Conservation (phyloP, 805 yeast species). For the Martiniozyma abietophila region DNA sequence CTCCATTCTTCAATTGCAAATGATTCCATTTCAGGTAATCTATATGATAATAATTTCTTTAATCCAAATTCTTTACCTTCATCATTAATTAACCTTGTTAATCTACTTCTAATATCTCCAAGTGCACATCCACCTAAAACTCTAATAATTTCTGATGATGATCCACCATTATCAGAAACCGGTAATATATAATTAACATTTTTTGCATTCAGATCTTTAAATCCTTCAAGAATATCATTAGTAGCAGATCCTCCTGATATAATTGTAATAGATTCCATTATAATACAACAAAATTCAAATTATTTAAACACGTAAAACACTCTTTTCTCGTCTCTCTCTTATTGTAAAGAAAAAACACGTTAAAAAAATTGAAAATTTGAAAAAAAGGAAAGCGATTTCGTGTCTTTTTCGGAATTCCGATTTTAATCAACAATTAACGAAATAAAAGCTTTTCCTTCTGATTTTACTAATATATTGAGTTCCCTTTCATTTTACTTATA, state of each 20-base stretch:
- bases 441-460: no score
- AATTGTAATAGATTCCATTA: no score
- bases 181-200: slow-evolving; percentile 62
- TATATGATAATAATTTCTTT: slow-evolving; percentile 33
- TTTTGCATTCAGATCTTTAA: slow-evolving; percentile 25
- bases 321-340: no score
- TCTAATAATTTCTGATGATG: slow-evolving; percentile 79
- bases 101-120: slow-evolving; percentile 81
- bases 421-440: neutral
- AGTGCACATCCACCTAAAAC: slow-evolving; percentile 93
- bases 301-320: neutral
- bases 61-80: slow-evolving; percentile 28
- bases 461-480: no score
- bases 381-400: no score
- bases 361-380: no score
- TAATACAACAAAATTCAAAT: slow-evolving; percentile 1
- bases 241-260: slow-evolving; percentile 88
- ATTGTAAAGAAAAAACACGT: no score
- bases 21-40: slow-evolving; percentile 39
- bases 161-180: slow-evolving; percentile 88
- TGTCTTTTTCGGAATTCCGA: no score
- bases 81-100: slow-evolving; percentile 62
- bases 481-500: neutral
- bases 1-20: slow-evolving; percentile 69
- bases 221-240: slow-evolving; percentile 58